phyloP scores from a whole-genome alignment of 345 rosid genomes.

The Sapria himalayana region DNA sequence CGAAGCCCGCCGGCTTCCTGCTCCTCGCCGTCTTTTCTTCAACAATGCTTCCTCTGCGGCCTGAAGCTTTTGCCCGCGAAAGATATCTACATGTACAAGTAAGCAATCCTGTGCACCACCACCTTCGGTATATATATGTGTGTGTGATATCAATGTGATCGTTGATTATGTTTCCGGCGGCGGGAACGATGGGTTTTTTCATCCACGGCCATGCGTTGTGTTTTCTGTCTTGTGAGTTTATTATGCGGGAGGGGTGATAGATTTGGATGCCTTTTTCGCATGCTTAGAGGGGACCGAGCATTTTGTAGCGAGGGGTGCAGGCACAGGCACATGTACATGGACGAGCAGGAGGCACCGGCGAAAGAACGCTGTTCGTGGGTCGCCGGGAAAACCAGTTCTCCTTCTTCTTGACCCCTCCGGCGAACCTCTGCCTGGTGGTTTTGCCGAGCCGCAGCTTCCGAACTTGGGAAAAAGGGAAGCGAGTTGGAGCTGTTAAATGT shows the following conservation, averaged over 20 bases:
- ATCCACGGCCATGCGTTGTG: neutral
- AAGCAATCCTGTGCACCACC: conserved; percentile 1
- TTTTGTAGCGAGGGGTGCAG: conserved; percentile 91
- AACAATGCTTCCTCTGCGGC: conserved; percentile 55
- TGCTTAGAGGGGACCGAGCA: conserved; percentile 48
- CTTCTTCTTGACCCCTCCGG: conserved; percentile 14
- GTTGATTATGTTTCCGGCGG: neutral
- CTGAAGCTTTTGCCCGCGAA: conserved; percentile 41
- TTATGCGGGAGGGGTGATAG: neutral
- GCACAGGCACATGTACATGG: conserved; percentile 64
- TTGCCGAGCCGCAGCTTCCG: too few relatives aligned
- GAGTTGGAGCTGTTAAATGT: too few relatives aligned
- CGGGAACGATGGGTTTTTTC: too few relatives aligned
- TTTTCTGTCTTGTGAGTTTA: neutral
- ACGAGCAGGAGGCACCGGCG: conserved; percentile 39
- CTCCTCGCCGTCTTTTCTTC: conserved; percentile 29
- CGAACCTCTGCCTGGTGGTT: too few relatives aligned
- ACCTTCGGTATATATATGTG: neutral
- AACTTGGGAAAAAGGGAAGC: too few relatives aligned
- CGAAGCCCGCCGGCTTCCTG: conserved; percentile 4
- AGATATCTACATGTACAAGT: conserved; percentile 97
- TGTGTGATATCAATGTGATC: too few relatives aligned
- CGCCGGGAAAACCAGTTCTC: conserved; percentile 14
- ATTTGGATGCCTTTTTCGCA: neutral
- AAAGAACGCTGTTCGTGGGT: conserved; percentile 27